These are phyloP conservation scores for Trametes versicolor DNA, from an alignment of 1,284 basidiomycete species.

Conservation along the genomic window DNA sequence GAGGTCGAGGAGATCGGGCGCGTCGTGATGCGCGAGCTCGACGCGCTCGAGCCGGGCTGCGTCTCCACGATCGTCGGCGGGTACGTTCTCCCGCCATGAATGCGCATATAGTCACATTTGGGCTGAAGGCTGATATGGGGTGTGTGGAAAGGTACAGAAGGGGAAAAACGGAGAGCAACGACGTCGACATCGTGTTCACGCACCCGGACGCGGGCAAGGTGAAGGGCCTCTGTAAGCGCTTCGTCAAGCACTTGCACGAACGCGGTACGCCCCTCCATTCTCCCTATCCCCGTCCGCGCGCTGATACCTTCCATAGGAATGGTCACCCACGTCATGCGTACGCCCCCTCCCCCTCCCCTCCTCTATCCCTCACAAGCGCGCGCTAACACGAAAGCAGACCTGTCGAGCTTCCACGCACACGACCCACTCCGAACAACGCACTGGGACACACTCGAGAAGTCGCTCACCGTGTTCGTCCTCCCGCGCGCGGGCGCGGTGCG, in stretches of 20 bases:
- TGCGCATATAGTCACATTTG: too few species aligned
- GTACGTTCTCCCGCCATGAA: slow-evolving; percentile 48
- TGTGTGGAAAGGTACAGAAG: slow-evolving; percentile 69
- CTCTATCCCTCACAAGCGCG: background rate
- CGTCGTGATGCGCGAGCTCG: slow-evolving; percentile 66
- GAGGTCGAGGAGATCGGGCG: slow-evolving; percentile 76
- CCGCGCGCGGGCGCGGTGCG: slow-evolving; percentile 58
- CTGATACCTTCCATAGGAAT: slow-evolving; percentile 52
- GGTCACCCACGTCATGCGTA: slow-evolving; percentile 76
- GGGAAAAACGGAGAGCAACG: slow-evolving; percentile 77
- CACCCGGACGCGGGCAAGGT: slow-evolving; percentile 63
- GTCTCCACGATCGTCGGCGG: slow-evolving; percentile 76
- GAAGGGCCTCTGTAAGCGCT: slow-evolving; percentile 52
- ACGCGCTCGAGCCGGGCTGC: slow-evolving; percentile 65
- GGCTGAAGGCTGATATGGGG: slow-evolving; percentile 3
- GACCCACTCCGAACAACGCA: slow-evolving; percentile 62
- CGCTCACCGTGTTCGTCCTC: slow-evolving; percentile 72
- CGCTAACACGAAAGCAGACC: slow-evolving; percentile 48
- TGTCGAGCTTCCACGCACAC: slow-evolving; percentile 65
- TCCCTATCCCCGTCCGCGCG: background rate
- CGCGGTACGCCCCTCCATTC: slow-evolving; percentile 50
- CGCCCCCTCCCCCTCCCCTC: too few species aligned
- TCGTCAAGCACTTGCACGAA: slow-evolving; percentile 46
- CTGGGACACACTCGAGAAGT: slow-evolving; percentile 77
- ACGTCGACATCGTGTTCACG: slow-evolving; percentile 84